These are phyloP conservation scores for Chaetomium sp. DNA, from an alignment of 2,329 filamentous ascomycete species.

Conservation along the genomic window DNA sequence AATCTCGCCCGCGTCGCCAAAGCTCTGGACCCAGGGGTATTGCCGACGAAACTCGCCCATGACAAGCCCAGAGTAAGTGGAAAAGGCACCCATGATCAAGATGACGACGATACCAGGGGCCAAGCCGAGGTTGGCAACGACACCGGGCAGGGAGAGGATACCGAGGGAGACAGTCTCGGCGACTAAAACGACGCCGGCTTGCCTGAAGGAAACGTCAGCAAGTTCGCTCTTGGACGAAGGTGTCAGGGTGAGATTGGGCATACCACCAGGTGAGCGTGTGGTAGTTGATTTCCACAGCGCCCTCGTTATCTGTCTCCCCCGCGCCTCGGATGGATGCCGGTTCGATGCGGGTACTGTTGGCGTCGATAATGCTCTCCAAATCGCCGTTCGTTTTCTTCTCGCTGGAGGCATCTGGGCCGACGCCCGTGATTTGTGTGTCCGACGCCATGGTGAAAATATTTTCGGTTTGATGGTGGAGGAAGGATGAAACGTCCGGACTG, in stretches of 20 bases:
- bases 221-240: not conserved
- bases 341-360: not conserved
- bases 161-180: conserved; percentile 42
- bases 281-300: conserved; percentile 12
- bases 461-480: no score
- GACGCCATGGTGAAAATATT: conserved; percentile 3
- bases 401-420: not conserved
- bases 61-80: conserved; percentile 53
- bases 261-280: conserved; percentile 16
- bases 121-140: conserved; percentile 63
- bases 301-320: conserved; percentile 1
- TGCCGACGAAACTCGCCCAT: conserved; percentile 63
- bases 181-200: conserved; percentile 39
- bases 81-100: conserved; percentile 58
- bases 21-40: conserved; percentile 61
- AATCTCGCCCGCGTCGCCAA: conserved; percentile 59
- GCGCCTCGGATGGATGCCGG: not conserved
- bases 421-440: not conserved
- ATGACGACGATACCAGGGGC: conserved; percentile 69
- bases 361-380: not conserved
- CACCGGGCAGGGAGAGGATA: conserved; percentile 67
- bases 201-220: conserved; percentile 26
- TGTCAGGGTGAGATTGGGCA: not conserved
- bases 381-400: conserved; percentile 3
- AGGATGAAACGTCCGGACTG: no score